phyloP scores from a whole-genome alignment of 768 basidiomycete species.

The Candolleomyces eurysporus region DNA sequence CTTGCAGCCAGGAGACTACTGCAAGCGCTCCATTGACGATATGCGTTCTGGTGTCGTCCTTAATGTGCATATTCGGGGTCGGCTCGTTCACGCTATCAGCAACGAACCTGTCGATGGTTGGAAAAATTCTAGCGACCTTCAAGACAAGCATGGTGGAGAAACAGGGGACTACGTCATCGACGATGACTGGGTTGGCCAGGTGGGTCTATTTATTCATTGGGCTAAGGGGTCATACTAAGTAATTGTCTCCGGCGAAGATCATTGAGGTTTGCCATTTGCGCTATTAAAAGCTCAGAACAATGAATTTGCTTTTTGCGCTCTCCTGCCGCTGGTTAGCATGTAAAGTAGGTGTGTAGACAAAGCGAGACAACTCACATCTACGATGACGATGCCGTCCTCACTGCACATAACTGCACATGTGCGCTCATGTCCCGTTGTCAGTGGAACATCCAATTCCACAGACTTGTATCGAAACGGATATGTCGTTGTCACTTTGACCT shows the following conservation, averaged over 20 bases:
- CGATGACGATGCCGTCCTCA: conserved; percentile 54
- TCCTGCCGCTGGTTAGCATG: background rate
- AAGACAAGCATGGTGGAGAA: conserved; percentile 57
- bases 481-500: conserved; percentile 37
- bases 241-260: conserved; percentile 40
- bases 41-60: conserved; percentile 73
- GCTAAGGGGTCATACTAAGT: conserved; percentile 7
- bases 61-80: conserved; percentile 58
- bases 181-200: conserved; percentile 90
- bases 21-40: conserved; percentile 76
- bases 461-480: conserved; percentile 45
- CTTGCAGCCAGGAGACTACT: conserved; percentile 76
- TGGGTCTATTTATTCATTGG: conserved; percentile 31
- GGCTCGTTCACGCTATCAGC: conserved; percentile 74
- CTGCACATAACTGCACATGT: conserved; percentile 45
- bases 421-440: conserved; percentile 5
- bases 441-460: conserved; percentile 21
- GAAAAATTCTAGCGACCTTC: conserved; percentile 58
- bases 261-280: conserved; percentile 59
- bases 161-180: conserved; percentile 80
- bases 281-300: conserved; percentile 12
- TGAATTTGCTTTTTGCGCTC: conserved; percentile 21
- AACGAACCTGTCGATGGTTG: conserved; percentile 58
- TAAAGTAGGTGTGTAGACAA: background rate
- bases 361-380: conserved; percentile 37